These are phyloP conservation scores for Blastocystis sp. DNA, from an alignment of 352 stramenopile genomes.

Conservation along the genomic window DNA sequence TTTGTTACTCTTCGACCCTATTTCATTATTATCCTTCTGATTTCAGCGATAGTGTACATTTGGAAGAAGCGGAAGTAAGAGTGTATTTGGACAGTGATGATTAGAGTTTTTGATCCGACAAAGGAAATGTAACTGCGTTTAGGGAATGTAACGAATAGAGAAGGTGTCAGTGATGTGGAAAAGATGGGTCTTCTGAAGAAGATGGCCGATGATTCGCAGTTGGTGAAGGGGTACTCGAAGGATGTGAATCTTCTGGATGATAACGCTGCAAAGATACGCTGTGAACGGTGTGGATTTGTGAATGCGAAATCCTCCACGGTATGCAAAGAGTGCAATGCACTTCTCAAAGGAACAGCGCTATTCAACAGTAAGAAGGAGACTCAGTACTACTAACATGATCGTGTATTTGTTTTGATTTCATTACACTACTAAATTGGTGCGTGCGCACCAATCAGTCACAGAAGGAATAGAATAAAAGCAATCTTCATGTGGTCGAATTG, in stretches of 20 bases:
- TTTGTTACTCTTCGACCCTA: background rate
- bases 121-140: background rate
- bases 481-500: slow-evolving; percentile 44
- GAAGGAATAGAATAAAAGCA: too few species aligned
- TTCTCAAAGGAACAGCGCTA: background rate
- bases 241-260: background rate
- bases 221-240: background rate
- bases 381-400: background rate
- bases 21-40: background rate
- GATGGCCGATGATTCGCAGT: background rate
- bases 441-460: background rate
- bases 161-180: background rate
- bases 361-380: background rate
- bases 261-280: background rate
- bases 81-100: background rate
- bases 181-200: background rate
- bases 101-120: background rate
- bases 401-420: background rate
- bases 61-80: background rate
- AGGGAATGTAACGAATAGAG: background rate
- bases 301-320: slow-evolving; percentile 26
- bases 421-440: background rate
- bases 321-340: slow-evolving; percentile 37
- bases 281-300: slow-evolving; percentile 7
- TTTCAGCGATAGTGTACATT: background rate